Percentiles rank a stretch among this genome's conserved stretches.
Evolutionary conservation across 305 asterid species (phyloP).

Genomic region (Fraxinus sp.): DNA sequence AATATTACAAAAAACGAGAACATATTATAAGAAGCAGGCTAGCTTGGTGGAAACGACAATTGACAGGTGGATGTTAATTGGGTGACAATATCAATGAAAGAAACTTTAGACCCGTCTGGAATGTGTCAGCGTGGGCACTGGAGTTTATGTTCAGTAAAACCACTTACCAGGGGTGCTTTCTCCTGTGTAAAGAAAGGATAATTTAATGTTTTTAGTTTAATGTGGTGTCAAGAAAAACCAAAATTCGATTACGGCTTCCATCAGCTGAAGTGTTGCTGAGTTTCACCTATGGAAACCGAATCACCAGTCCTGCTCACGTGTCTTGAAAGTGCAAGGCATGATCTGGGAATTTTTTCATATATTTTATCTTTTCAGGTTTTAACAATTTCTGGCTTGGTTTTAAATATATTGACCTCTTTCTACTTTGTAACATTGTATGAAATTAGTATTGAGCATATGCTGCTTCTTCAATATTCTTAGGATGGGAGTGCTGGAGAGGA

Average conservation of each 20-base stretch:
- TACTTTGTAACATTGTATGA: not conserved
- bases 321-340: not conserved
- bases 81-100: not conserved
- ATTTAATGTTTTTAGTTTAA: not conserved
- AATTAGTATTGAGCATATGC: not conserved
- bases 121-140: not conserved
- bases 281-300: not conserved
- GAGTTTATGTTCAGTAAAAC: not conserved
- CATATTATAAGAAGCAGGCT: not conserved
- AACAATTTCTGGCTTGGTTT: not conserved
- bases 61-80: not conserved
- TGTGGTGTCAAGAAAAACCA: not conserved
- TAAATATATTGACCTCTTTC: not conserved
- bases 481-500: slow-evolving; percentile 87
- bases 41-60: not conserved
- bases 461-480: slow-evolving; percentile 40
- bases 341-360: not conserved
- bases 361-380: not conserved
- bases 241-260: not conserved
- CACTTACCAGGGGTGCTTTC: not conserved
- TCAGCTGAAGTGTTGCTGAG: not conserved
- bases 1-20: not conserved
- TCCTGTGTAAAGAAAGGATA: not conserved
- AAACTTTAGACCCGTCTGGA: not conserved
- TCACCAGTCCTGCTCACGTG: not conserved